Percentiles rank a stretch among this genome's conserved stretches.
These are phyloP conservation scores for Thelephora terrestris DNA, from an alignment of 1,284 basidiomycete genomes.

Conservation along the genomic window DNA sequence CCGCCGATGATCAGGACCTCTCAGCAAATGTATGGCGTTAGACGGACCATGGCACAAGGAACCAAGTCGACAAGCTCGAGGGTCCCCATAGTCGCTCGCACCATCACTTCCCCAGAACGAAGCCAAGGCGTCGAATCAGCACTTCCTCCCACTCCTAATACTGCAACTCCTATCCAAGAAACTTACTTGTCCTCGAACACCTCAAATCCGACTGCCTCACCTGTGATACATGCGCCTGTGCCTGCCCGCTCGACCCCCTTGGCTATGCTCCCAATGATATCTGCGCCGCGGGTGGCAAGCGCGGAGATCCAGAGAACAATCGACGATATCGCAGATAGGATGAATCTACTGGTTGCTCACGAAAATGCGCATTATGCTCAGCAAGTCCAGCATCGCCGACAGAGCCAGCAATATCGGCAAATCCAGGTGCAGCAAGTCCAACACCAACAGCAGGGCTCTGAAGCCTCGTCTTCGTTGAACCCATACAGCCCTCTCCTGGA, in stretches of 20 bases:
- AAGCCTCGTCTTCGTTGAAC: constrained; percentile 1
- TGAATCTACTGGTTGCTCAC: constrained; percentile 27
- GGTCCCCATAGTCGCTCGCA: too few relatives aligned
- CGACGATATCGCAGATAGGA: constrained; percentile 34
- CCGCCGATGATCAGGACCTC: too few relatives aligned
- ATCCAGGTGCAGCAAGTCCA: constrained; percentile 3
- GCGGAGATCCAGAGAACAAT: constrained; percentile 31
- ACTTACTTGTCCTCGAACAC: too few relatives aligned
- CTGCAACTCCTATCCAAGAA: too few relatives aligned
- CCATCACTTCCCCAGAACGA: too few relatives aligned
- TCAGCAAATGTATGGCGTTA: too few relatives aligned
- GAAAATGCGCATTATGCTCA: constrained; percentile 12
- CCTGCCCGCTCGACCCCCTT: constrained; percentile 12
- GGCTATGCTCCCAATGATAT: constrained; percentile 18
- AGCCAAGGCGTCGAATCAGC: too few relatives aligned
- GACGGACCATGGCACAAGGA: too few relatives aligned
- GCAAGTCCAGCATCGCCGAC: neutral
- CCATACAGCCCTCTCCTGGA: constrained; percentile 1
- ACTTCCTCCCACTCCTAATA: too few relatives aligned
- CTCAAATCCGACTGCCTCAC: constrained; percentile 4
- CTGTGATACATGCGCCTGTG: constrained; percentile 15
- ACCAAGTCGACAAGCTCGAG: too few relatives aligned
- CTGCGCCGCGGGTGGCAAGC: constrained; percentile 31
- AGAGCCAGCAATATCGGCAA: constrained; percentile 1
- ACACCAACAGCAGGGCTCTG: neutral